phyloP scores from a whole-genome alignment of 441 rosid genomes.

The Pelargonium cotyledonis region DNA sequence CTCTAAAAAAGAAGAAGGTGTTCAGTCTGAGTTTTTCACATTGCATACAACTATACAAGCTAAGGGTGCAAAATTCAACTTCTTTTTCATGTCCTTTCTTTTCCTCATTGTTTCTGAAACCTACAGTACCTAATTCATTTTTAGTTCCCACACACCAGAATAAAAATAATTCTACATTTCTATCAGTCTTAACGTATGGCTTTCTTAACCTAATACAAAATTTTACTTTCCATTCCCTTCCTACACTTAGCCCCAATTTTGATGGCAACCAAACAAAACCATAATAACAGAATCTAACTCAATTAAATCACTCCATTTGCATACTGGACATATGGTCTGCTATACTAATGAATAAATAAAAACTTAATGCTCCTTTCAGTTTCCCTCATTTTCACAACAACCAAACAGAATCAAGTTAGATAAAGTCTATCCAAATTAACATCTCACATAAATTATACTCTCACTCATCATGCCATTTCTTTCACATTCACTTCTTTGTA shows the following conservation, averaged over 20 bases:
- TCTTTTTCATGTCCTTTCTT: too few relatives aligned
- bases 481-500: background rate
- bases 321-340: background rate
- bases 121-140: too few relatives aligned
- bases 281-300: background rate
- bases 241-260: background rate
- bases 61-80: background rate
- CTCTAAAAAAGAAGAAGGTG: background rate
- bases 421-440: too few relatives aligned
- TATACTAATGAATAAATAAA: background rate
- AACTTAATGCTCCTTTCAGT: background rate
- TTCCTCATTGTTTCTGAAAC: too few relatives aligned
- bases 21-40: background rate
- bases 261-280: constrained; percentile 5
- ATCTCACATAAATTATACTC: too few relatives aligned
- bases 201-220: background rate
- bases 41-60: constrained; percentile 3
- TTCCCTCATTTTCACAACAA: constrained; percentile 1
- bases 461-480: too few relatives aligned
- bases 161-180: background rate
- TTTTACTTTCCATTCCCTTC: background rate
- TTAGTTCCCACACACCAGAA: too few relatives aligned
- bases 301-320: background rate
- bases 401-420: background rate
- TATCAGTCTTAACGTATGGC: background rate